These are phyloP conservation scores for Fraxinus baroniana DNA, from an alignment of 305 asterid species.

Conservation along the genomic window DNA sequence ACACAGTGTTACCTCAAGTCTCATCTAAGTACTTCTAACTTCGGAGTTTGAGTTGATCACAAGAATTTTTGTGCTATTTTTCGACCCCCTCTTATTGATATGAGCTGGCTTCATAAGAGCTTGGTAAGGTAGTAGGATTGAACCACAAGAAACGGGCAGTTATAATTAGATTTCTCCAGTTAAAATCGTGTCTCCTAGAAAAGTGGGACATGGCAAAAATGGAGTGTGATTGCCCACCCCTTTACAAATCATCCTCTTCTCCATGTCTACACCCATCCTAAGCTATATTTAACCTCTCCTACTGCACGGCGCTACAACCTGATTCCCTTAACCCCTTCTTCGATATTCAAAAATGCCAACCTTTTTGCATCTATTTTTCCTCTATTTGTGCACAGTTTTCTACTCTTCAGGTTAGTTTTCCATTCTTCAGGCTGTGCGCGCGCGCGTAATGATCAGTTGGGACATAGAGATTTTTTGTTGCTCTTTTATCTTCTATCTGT, in stretches of 20 bases:
- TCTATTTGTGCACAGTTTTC: constrained; percentile 25
- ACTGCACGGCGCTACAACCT: no score
- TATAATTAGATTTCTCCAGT: background rate
- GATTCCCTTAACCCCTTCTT: background rate
- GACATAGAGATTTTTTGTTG: background rate
- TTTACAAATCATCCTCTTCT: background rate
- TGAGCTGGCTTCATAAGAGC: background rate
- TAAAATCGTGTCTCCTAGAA: background rate
- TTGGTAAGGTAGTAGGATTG: background rate
- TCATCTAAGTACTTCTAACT: background rate
- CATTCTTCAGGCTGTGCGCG: background rate
- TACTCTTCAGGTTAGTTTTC: constrained; percentile 19
- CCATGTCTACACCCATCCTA: background rate
- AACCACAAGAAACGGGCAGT: background rate
- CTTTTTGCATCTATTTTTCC: constrained; percentile 16
- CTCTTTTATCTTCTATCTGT: background rate
- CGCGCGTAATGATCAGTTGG: background rate
- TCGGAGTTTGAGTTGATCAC: background rate
- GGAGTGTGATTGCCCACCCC: background rate
- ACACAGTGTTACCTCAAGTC: no score
- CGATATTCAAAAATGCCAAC: constrained; percentile 24
- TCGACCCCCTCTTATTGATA: background rate
- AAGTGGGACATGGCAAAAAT: background rate
- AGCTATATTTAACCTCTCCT: background rate
- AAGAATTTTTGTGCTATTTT: background rate